phyloP scores from a whole-genome alignment of 495 filamentous ascomycete species.

The Podospora tetraspora region DNA sequence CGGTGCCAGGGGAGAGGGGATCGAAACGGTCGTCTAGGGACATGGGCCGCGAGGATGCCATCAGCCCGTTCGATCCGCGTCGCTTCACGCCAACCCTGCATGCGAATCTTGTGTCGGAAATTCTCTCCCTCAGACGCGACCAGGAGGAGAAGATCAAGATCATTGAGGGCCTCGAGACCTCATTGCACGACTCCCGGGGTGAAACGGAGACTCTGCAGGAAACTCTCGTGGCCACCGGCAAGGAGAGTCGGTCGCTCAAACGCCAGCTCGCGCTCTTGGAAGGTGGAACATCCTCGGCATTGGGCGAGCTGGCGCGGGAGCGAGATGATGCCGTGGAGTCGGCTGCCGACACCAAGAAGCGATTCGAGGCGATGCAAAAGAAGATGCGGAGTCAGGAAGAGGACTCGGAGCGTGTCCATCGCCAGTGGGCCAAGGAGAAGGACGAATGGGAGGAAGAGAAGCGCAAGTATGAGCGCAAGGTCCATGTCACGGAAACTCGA shows the following conservation, averaged over 20 bases:
- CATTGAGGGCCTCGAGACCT: constrained; percentile 77
- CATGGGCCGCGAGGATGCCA: constrained; percentile 59
- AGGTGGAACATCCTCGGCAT: constrained; percentile 75
- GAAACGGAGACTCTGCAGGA: constrained; percentile 68
- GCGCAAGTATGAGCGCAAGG: constrained; percentile 70
- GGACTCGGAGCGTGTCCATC: constrained; percentile 67
- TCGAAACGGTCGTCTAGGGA: constrained; percentile 52
- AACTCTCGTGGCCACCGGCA: constrained; percentile 54
- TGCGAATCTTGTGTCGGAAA: constrained; percentile 91
- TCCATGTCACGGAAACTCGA: constrained; percentile 82
- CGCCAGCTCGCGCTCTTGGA: constrained; percentile 82
- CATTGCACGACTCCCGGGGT: constrained; percentile 59
- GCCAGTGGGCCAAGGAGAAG: constrained; percentile 74
- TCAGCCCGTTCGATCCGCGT: constrained; percentile 78
- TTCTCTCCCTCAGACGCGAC: constrained; percentile 78
- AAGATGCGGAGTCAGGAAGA: constrained; percentile 77
- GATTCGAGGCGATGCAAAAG: constrained; percentile 73
- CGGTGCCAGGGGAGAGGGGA: constrained; percentile 47
- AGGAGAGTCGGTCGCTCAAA: constrained; percentile 74
- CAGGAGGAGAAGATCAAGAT: constrained; percentile 79
- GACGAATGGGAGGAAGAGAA: constrained; percentile 77
- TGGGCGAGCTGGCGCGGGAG: constrained; percentile 77
- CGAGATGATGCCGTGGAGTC: constrained; percentile 78
- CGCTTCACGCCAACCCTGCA: constrained; percentile 93
- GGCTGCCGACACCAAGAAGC: constrained; percentile 67